Evolutionary conservation across 208 protist species (phyloP).

Genomic region (Trypanosoma boissoni): DNA sequence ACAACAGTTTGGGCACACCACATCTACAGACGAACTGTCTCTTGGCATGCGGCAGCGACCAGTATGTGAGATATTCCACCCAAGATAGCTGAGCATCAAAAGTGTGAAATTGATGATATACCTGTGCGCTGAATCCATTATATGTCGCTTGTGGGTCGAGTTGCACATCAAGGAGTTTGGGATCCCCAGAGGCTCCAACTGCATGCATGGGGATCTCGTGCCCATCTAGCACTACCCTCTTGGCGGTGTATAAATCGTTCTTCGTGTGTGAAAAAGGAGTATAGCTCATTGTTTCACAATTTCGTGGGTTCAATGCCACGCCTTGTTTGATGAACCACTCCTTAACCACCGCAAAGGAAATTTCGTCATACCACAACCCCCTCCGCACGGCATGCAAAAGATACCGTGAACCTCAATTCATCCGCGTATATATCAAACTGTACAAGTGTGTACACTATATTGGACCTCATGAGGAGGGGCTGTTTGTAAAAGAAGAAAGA

Average conservation of each 20-base stretch:
- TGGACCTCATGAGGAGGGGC: background rate
- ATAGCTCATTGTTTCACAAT: background rate
- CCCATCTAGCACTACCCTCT: background rate
- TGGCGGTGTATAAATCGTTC: background rate
- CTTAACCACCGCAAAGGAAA: background rate
- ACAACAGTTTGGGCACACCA: background rate
- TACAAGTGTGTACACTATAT: background rate
- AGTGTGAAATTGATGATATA: background rate
- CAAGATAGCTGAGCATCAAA: background rate
- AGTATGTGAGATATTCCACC: background rate
- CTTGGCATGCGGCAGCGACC: background rate
- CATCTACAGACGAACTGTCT: background rate
- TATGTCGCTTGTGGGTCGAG: background rate
- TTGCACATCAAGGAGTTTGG: slow-evolving; percentile 5
- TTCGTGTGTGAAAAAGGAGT: slow-evolving; percentile 1
- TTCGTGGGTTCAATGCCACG: background rate
- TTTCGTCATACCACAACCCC: background rate
- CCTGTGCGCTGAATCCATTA: background rate
- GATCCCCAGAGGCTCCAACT: background rate
- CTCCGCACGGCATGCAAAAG: background rate
- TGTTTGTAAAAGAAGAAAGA: background rate
- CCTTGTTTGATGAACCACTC: background rate
- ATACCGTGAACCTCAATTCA: background rate
- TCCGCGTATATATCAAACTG: slow-evolving; percentile 4
- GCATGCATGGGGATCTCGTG: background rate